Conservation (phyloP, 345 rosid species). For the Rhodamnia rubescens region DNA sequence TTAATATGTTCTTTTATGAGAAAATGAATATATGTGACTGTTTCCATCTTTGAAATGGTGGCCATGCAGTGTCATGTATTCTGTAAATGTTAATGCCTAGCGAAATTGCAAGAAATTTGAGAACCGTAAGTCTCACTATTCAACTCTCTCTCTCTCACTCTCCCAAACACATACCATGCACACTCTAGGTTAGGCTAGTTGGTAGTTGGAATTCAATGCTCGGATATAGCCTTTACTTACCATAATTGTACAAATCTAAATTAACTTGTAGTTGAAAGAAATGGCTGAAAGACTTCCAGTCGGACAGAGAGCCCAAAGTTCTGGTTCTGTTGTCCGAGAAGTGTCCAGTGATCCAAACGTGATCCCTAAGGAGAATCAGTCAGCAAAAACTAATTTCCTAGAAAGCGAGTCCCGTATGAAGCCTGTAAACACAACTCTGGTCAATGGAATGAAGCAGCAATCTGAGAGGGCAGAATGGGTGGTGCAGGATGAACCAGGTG, state of each 20-base stretch:
- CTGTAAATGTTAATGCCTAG: neutral
- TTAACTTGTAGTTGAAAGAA: slow-evolving; percentile 56
- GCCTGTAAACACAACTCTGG: slow-evolving; percentile 15
- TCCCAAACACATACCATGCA: neutral
- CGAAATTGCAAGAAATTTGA: neutral
- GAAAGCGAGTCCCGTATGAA: slow-evolving; percentile 24
- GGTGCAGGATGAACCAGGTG: slow-evolving; percentile 76
- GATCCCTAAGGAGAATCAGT: neutral
- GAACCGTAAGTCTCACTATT: neutral
- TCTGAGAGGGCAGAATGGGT: slow-evolving; percentile 42
- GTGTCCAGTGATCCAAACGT: neutral
- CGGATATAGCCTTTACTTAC: neutral
- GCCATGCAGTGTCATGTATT: neutral
- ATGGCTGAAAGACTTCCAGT: slow-evolving; percentile 37
- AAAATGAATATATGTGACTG: neutral
- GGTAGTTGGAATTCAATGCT: neutral
- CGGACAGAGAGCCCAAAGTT: slow-evolving; percentile 12
- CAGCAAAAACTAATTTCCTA: neutral
- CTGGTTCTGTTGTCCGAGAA: slow-evolving; percentile 25
- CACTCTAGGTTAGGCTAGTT: neutral
- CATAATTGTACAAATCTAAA: neutral
- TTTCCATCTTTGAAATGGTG: neutral
- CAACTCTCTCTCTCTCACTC: neutral
- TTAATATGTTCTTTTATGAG: neutral
- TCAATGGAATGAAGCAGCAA: slow-evolving; percentile 34